phyloP scores from a whole-genome alignment of 148 eudicot species.

The Suaeda aralocaspica region DNA sequence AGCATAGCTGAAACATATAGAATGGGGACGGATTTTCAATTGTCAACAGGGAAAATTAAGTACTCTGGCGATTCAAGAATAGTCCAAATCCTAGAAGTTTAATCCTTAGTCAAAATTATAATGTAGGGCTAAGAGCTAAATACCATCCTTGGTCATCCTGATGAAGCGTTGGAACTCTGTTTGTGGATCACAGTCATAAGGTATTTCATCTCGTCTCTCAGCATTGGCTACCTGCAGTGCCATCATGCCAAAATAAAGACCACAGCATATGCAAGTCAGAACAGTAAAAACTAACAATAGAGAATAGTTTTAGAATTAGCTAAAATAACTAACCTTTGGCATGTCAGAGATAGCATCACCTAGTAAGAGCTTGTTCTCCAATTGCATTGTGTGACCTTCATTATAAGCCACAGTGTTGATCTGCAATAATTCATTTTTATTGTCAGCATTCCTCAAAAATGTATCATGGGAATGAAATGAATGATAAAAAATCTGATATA shows the following conservation, averaged over 20 bases:
- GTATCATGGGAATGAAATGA: not conserved
- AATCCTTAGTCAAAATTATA: not conserved
- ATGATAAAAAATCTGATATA: no score
- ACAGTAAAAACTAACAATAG: not conserved
- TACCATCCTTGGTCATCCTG: conserved; percentile 56
- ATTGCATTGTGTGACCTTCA: conserved; percentile 26
- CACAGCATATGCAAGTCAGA: not conserved
- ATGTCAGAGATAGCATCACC: conserved; percentile 79
- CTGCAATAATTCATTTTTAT: conserved; percentile 29
- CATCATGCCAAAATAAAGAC: not conserved
- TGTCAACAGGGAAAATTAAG: not conserved
- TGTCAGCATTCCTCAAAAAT: not conserved
- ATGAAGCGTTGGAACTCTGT: conserved; percentile 66
- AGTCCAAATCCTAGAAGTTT: not conserved
- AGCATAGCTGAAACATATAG: conserved; percentile 33
- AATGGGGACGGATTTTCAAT: not conserved
- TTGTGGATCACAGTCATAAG: conserved; percentile 37
- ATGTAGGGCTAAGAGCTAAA: not conserved
- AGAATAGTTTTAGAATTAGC: no score
- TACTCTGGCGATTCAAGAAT: not conserved
- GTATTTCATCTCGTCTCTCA: conserved; percentile 53
- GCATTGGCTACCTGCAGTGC: conserved; percentile 51
- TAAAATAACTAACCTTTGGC: conserved; percentile 45
- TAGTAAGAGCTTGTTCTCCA: conserved; percentile 52
- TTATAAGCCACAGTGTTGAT: conserved; percentile 50